Base-by-base conservation (phyloP, 2,329 filamentous ascomycete genomes). In the Orbilia ellipsospora region DNA sequence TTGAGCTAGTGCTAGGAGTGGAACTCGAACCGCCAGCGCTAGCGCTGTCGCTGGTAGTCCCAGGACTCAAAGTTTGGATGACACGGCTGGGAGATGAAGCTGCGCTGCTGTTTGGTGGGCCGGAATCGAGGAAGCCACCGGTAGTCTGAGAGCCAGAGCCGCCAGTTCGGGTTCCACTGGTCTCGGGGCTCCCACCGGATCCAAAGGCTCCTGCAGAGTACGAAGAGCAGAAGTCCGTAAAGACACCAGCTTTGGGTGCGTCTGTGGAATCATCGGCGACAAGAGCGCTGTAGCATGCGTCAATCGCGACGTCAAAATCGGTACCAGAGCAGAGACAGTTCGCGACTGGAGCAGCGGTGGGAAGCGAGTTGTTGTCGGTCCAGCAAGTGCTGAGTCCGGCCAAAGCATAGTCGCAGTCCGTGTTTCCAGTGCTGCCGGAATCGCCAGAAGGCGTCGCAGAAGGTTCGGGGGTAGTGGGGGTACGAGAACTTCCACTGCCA, bases 251-350 rank as follows among this genome's bases (percentile, higher is more conserved):
- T 10, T 54, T 66, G 8, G 61, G 28, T 1, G 68, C 68, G 2
- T 62, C 68, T 12, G 16, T 23, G 10, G 65, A 23, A 16, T 20
- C 20, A 13, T 0, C 5, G 15, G 36, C 40, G 60, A 54, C 18
- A 26, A 73, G 20, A 20, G 57, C 68, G 52, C 61, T 66, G 28
- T 64, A 64, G 20, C 68, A 73, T 50, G 31, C 44, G 6, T 59
- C 60, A 15, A 64, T 13, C 6, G 61, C 68, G n/a, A 12, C 16
- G 18, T 73, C 68, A 20, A 73, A 66, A 13, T 45, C 36, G 23
- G 55, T 65, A 15, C 55, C 67, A n/a, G 51, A 36, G 54, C 68
- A 73, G 20, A 73, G 55, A 31, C 68, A 73, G 2, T 23, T 28
- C 31, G 68, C 68, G n/a, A 66, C 61, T 1, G 61, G 28, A 16